These are phyloP conservation scores for Kandelia obovata DNA, from an alignment of 345 rosid species.

Conservation along the genomic window DNA sequence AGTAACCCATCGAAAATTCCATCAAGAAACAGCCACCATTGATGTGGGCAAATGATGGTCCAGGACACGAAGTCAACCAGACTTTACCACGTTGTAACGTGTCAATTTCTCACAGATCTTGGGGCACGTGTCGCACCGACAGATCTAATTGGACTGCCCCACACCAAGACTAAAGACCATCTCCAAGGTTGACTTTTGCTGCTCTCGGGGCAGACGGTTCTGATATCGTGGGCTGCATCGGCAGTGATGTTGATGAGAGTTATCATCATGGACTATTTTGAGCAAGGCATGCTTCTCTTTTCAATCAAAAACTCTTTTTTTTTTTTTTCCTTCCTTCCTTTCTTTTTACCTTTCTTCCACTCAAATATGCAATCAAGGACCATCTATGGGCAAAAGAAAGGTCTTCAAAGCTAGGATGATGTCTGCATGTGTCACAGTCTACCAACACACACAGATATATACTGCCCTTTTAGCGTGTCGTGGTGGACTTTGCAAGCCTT, in stretches of 20 bases:
- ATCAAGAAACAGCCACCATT: neutral
- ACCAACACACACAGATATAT: neutral
- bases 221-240: conserved; percentile 15
- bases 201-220: conserved; percentile 3
- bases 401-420: conserved; percentile 13
- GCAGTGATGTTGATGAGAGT: conserved; percentile 30
- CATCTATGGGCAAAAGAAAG: neutral
- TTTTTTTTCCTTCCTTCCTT: neutral
- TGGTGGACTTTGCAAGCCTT: conserved; percentile 23
- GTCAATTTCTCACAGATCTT: conserved; percentile 30
- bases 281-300: conserved; percentile 27
- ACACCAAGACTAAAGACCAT: neutral
- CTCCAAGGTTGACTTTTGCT: conserved; percentile 11
- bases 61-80: neutral
- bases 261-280: conserved; percentile 13
- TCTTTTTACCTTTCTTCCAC: too few relatives aligned
- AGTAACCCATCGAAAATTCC: neutral
- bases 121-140: conserved; percentile 38
- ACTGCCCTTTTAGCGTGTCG: conserved; percentile 37
- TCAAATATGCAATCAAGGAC: too few relatives aligned
- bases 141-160: conserved; percentile 20
- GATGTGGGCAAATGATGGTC: neutral
- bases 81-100: too few relatives aligned
- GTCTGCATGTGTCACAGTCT: conserved; percentile 25
- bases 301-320: conserved; percentile 16